Conservation (phyloP, 768 basidiomycete genomes). For the Postia placenta region DNA sequence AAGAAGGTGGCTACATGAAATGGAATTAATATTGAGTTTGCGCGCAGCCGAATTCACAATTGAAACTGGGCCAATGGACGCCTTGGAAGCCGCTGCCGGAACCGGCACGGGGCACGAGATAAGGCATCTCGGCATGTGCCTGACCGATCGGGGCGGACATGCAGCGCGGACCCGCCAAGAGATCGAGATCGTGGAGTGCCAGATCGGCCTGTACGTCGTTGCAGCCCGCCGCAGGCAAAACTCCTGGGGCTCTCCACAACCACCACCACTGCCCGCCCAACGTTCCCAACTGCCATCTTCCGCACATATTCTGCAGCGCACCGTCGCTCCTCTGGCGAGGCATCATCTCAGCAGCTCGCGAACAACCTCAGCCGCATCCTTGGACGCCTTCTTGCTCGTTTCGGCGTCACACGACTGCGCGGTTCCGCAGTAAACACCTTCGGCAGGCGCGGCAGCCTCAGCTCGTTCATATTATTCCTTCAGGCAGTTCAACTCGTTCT, state of each 20-base stretch:
- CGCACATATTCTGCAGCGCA: neutral
- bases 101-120: no score
- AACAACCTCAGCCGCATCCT: neutral
- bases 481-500: neutral
- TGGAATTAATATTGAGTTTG: no score
- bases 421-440: neutral
- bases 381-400: neutral
- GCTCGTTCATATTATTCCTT: neutral
- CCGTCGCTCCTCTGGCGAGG: neutral
- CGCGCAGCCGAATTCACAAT: no score
- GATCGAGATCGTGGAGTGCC: neutral
- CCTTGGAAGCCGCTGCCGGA: no score
- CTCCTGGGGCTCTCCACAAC: no score
- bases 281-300: no score
- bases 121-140: neutral
- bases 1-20: no score
- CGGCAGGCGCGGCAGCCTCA: neutral
- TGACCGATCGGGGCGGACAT: neutral
- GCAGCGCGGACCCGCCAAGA: neutral
- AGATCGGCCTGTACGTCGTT: neutral
- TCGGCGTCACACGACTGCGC: neutral
- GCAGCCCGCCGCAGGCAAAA: no score
- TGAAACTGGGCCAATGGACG: no score
- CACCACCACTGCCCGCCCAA: no score
- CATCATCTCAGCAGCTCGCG: no score